Conservation (phyloP, 2,329 filamentous ascomycete genomes). For the Aspergillus aculeatus region DNA sequence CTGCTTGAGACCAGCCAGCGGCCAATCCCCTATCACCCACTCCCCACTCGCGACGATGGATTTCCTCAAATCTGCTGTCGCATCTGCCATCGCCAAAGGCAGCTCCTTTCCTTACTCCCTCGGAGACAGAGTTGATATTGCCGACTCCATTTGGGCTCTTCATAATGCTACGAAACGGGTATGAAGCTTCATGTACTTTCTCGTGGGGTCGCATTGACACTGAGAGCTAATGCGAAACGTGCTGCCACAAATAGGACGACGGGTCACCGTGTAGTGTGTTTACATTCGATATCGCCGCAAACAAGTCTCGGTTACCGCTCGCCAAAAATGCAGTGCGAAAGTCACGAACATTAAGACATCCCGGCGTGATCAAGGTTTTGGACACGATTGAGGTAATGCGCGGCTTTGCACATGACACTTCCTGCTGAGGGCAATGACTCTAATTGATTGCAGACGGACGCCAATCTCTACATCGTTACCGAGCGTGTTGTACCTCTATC, state of each 20-base stretch:
- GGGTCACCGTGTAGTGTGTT: conserved; percentile 94
- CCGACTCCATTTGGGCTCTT: conserved; percentile 94
- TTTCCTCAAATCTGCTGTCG: conserved; percentile 95
- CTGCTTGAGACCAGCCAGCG: conserved; percentile 11
- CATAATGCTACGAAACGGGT: conserved; percentile 92
- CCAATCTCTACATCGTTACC: conserved; percentile 93
- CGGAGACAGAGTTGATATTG: conserved; percentile 86
- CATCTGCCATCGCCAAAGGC: conserved; percentile 92
- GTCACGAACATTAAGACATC: conserved; percentile 86
- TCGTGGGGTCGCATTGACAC: background rate
- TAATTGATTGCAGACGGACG: conserved; percentile 68
- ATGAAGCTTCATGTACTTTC: conserved; percentile 27
- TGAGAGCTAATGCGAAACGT: conserved; percentile 14
- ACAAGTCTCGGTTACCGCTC: conserved; percentile 77
- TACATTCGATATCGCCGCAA: conserved; percentile 82
- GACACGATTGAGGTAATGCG: conserved; percentile 82
- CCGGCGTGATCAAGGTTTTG: conserved; percentile 88
- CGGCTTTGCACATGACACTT: background rate
- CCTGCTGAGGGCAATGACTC: background rate
- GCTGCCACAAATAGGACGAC: conserved; percentile 66
- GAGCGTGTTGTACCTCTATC: conserved; percentile 82
- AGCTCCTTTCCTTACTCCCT: conserved; percentile 90
- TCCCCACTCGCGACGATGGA: conserved; percentile 64
- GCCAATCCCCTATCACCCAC: conserved; percentile 4
- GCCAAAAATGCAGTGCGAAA: conserved; percentile 94